phyloP scores from a whole-genome alignment of 2,329 filamentous ascomycete genomes.

The Trichoderma sp. region DNA sequence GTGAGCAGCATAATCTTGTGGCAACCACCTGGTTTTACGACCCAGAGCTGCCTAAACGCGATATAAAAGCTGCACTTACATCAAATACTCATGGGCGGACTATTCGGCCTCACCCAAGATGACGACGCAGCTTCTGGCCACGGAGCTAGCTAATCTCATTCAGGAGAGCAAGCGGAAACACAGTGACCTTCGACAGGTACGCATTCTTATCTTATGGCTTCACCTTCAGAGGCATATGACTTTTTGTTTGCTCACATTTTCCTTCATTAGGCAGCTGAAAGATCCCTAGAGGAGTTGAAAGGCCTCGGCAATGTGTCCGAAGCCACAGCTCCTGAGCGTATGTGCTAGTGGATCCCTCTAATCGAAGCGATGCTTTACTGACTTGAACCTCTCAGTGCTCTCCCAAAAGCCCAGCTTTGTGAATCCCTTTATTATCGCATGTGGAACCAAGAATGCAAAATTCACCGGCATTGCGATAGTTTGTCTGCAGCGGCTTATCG shows the following conservation, averaged over 20 bases:
- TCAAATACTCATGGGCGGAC: slow-evolving; percentile 30
- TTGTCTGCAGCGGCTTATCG: slow-evolving; percentile 85
- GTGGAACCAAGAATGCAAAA: slow-evolving; percentile 84
- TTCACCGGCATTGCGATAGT: slow-evolving; percentile 85
- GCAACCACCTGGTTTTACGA: neutral
- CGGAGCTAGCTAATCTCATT: slow-evolving; percentile 86
- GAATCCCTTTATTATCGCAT: slow-evolving; percentile 92
- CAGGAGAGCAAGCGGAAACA: slow-evolving; percentile 97
- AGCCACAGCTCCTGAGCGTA: slow-evolving; percentile 44
- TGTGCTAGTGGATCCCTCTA: slow-evolving; percentile 25
- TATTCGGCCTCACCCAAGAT: slow-evolving; percentile 54
- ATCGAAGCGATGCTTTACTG: slow-evolving; percentile 26
- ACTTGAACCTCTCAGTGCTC: slow-evolving; percentile 63
- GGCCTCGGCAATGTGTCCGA: slow-evolving; percentile 40
- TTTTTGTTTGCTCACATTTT: neutral
- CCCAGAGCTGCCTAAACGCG: slow-evolving; percentile 34
- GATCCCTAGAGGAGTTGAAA: slow-evolving; percentile 88
- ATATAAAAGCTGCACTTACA: slow-evolving; percentile 29
- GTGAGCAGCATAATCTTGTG: neutral
- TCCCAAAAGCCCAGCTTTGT: slow-evolving; percentile 80
- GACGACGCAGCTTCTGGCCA: slow-evolving; percentile 86
- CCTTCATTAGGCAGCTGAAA: slow-evolving; percentile 76
- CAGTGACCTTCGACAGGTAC: slow-evolving; percentile 79
- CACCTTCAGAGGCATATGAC: neutral
- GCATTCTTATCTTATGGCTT: slow-evolving; percentile 29